A percentile compares a stretch with the other conserved stretches of the same genome.
phyloP scores from a whole-genome alignment of 768 basidiomycete genomes.

The Panellus pusillus region DNA sequence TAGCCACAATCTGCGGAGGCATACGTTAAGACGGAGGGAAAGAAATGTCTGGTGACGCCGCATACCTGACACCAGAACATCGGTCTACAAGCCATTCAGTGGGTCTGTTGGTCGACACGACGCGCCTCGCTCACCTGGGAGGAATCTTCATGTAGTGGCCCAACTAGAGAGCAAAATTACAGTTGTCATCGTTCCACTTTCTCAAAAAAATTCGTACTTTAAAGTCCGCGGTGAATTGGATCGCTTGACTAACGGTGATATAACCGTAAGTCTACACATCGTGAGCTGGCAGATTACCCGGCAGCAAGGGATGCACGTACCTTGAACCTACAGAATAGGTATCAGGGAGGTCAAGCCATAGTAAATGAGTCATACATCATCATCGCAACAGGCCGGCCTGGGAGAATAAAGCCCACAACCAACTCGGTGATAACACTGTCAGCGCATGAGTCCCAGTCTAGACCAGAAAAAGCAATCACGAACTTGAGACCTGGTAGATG shows the following conservation, averaged over 20 bases:
- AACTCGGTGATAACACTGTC: conserved; percentile 72
- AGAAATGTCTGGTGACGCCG: conserved; percentile 1
- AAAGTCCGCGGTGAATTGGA: conserved; percentile 72
- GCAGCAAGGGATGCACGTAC: conserved; percentile 18
- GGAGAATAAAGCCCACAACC: conserved; percentile 60
- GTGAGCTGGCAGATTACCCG: neutral
- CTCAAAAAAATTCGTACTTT: conserved; percentile 31
- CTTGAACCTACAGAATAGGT: conserved; percentile 35
- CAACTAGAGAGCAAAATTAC: conserved; percentile 28
- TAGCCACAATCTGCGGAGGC: conserved; percentile 46
- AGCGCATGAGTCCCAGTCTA: neutral
- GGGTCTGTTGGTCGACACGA: conserved; percentile 52
- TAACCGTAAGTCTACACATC: conserved; percentile 58
- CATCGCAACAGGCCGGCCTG: conserved; percentile 68
- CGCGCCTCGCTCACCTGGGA: conserved; percentile 38
- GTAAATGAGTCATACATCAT: conserved; percentile 52
- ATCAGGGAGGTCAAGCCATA: conserved; percentile 6
- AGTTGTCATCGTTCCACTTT: too few species aligned
- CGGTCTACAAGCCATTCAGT: conserved; percentile 29
- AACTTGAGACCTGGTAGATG: conserved; percentile 36
- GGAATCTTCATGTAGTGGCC: conserved; percentile 72
- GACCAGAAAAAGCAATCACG: conserved; percentile 11
- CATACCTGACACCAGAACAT: conserved; percentile 68
- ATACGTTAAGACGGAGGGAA: neutral
- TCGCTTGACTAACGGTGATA: conserved; percentile 60